Percentiles rank a stretch among this genome's conserved stretches.
phyloP scores from a whole-genome alignment of 805 yeast genomes.

The Sugiyamaella boreocaroliniensis region DNA sequence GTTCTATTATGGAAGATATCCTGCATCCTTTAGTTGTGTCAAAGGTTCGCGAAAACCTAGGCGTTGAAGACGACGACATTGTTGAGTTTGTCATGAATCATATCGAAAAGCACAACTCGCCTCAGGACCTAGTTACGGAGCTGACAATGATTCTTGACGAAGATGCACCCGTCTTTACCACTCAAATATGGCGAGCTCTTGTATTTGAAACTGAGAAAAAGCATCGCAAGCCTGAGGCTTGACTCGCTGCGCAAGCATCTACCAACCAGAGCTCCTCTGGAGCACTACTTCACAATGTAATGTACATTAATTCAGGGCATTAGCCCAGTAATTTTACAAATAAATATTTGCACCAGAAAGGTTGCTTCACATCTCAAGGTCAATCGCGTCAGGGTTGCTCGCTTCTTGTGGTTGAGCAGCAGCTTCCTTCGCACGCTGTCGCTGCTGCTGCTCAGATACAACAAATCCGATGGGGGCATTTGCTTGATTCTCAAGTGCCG shows the following conservation, averaged over 20 bases:
- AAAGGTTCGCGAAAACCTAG: constrained; percentile 27
- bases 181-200: constrained; percentile 24
- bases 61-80: constrained; percentile 30
- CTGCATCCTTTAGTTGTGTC: constrained; percentile 20
- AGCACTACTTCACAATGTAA: background rate
- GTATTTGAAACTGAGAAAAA: constrained; percentile 20
- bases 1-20: constrained; percentile 14
- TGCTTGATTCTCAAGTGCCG: constrained; percentile 8
- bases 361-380: constrained; percentile 10
- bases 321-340: background rate
- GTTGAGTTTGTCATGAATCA: constrained; percentile 27
- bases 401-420: background rate
- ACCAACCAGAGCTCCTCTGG: no score
- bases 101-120: constrained; percentile 19
- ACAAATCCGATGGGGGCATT: constrained; percentile 23
- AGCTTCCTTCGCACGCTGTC: background rate
- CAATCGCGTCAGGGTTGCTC: constrained; percentile 22
- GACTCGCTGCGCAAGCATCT: no score
- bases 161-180: constrained; percentile 32
- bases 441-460: constrained; percentile 1
- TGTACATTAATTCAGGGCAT: background rate
- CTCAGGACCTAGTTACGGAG: constrained; percentile 24
- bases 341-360: background rate
- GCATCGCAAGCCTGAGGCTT: background rate
- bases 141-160: constrained; percentile 37